Conservation (phyloP, 2,329 filamentous ascomycete species). For the Beauveria pseudobassiana region DNA sequence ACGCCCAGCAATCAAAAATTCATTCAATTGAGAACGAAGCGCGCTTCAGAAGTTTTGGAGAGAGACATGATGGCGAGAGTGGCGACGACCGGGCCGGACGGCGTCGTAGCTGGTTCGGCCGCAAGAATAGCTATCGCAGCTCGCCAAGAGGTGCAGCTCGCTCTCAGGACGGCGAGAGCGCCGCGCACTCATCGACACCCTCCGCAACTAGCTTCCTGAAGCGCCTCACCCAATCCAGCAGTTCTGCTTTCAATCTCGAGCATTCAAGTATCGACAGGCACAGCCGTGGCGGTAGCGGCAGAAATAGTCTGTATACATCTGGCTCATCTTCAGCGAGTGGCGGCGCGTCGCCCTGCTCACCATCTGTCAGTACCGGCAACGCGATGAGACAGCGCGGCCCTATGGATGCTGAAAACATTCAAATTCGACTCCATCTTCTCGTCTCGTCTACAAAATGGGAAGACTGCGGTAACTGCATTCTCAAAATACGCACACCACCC, state of each 20-base stretch:
- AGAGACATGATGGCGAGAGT: slow-evolving; percentile 39
- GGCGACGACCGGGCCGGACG: slow-evolving; percentile 42
- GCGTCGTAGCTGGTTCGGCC: slow-evolving; percentile 51
- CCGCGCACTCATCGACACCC: slow-evolving; percentile 48
- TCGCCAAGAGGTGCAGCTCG: slow-evolving; percentile 53
- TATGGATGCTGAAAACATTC: slow-evolving; percentile 61
- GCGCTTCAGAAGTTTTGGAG: slow-evolving; percentile 65
- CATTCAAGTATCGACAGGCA: slow-evolving; percentile 64
- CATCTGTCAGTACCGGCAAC: slow-evolving; percentile 48
- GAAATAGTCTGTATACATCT: slow-evolving; percentile 55
- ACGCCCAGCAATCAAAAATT: slow-evolving; percentile 86
- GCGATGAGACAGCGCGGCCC: slow-evolving; percentile 49
- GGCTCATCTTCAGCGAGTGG: slow-evolving; percentile 43
- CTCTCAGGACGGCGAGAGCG: slow-evolving; percentile 69
- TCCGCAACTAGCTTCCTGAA: slow-evolving; percentile 77
- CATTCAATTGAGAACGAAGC: slow-evolving; percentile 58
- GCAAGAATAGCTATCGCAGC: slow-evolving; percentile 58
- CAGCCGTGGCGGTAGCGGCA: slow-evolving; percentile 40
- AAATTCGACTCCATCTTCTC: slow-evolving; percentile 78
- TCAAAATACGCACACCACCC: slow-evolving; percentile 75
- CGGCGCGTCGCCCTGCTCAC: slow-evolving; percentile 45
- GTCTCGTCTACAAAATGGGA: slow-evolving; percentile 76
- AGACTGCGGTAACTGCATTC: slow-evolving; percentile 75
- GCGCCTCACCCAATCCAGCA: slow-evolving; percentile 63
- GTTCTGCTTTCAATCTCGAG: slow-evolving; percentile 71